Evolutionary conservation across 768 basidiomycete species (phyloP).

Genomic region (Panaeolus papilionaceus): DNA sequence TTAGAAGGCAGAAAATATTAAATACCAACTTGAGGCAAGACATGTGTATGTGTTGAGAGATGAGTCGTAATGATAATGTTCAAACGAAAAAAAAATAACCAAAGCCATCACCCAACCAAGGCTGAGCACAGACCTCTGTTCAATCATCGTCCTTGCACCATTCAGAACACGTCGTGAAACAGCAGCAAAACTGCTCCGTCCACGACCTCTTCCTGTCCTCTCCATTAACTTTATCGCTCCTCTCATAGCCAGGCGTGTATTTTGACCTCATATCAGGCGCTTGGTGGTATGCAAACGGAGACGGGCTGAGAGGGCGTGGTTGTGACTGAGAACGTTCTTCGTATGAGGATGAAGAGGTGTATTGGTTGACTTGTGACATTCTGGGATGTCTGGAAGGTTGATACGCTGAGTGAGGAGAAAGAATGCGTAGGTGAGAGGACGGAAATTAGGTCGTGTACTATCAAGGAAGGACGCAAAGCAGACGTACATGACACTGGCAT

Average conservation of each 20-base stretch:
- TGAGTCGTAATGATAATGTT: too few species aligned
- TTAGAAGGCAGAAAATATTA: too few species aligned
- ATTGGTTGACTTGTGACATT: background rate
- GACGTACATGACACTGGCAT: background rate
- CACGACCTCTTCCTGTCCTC: background rate
- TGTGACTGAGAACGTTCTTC: background rate
- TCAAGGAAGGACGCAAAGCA: background rate
- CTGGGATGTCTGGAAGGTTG: background rate
- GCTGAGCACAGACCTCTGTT: background rate
- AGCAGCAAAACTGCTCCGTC: background rate
- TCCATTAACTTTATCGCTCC: background rate
- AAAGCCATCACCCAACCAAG: too few species aligned
- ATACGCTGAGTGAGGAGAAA: background rate
- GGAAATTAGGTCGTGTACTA: too few species aligned
- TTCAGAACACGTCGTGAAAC: background rate
- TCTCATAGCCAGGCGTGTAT: background rate
- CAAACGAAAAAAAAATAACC: too few species aligned
- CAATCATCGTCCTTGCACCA: constrained; percentile 6
- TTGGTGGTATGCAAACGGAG: background rate
- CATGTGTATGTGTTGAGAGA: too few species aligned
- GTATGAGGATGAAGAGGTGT: background rate
- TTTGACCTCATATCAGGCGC: constrained; percentile 5
- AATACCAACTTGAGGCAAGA: too few species aligned
- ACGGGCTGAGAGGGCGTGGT: background rate
- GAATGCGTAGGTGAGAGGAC: too few species aligned